Conservation (phyloP, 495 filamentous ascomycete genomes). For the Penicillium simplicissimum region DNA sequence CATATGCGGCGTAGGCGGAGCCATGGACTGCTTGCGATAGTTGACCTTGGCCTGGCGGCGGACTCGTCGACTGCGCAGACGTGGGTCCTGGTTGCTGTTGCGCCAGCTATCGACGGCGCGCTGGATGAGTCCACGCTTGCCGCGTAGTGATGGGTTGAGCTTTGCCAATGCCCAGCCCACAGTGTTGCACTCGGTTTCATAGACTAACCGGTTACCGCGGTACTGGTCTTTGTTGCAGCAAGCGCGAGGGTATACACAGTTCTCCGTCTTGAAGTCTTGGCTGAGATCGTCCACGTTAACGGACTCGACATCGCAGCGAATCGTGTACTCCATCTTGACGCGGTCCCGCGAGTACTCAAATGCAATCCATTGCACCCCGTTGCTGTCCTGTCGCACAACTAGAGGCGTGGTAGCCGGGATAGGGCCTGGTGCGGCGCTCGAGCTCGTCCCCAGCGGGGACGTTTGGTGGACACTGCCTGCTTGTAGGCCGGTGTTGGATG, state of each 20-base stretch:
- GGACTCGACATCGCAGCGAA: constrained; percentile 96
- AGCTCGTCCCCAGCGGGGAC: constrained; percentile 56
- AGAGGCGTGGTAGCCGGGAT: constrained; percentile 97
- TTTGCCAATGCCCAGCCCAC: constrained; percentile 96
- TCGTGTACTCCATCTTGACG: constrained; percentile 99
- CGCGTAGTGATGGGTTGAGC: constrained; percentile 83
- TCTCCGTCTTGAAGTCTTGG: constrained; percentile 92
- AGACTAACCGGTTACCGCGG: constrained; percentile 88
- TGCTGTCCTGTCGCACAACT: constrained; percentile 92
- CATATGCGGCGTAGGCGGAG: constrained; percentile 52
- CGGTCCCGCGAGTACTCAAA: constrained; percentile 97
- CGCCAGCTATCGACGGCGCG: constrained; percentile 97
- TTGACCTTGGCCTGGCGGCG: constrained; percentile 94
- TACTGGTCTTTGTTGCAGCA: constrained; percentile 96
- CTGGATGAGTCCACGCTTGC: constrained; percentile 94
- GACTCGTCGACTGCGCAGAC: constrained; percentile 86
- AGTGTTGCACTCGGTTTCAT: constrained; percentile 98
- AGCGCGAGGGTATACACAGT: constrained; percentile 95
- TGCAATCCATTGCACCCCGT: constrained; percentile 98
- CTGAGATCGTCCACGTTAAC: constrained; percentile 85
- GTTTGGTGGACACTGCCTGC: constrained; percentile 49
- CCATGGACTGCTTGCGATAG: constrained; percentile 59
- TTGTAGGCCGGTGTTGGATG: constrained; percentile 55
- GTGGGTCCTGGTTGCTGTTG: constrained; percentile 95
- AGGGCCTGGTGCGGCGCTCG: constrained; percentile 93